phyloP scores from a whole-genome alignment of 148 eudicot species.

The Rhododendron mucronatum region DNA sequence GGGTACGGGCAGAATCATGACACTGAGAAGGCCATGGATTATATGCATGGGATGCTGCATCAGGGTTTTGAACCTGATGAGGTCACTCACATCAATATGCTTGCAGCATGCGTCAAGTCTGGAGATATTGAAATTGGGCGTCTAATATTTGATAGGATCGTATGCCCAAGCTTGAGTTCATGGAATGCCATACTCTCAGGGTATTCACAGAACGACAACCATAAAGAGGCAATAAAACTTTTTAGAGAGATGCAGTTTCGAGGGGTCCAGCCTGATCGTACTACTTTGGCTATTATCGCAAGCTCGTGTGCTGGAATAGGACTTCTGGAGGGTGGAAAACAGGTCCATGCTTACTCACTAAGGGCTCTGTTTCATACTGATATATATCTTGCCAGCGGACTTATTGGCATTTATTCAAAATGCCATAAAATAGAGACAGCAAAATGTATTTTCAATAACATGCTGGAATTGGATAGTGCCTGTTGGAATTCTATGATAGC shows the following conservation, averaged over 20 bases:
- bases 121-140: constrained; percentile 43
- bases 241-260: constrained; percentile 68
- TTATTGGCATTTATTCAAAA: constrained; percentile 63
- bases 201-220: constrained; percentile 49
- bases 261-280: constrained; percentile 50
- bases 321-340: constrained; percentile 54
- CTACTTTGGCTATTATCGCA: constrained; percentile 59
- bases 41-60: constrained; percentile 45
- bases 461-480: constrained; percentile 49
- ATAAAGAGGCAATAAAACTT: constrained; percentile 48
- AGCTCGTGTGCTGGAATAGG: constrained; percentile 58
- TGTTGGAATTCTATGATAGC: constrained; percentile 81
- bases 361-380: constrained; percentile 35
- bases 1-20: constrained; percentile 25
- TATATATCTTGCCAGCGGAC: constrained; percentile 65
- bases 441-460: constrained; percentile 37
- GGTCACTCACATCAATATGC: constrained; percentile 56
- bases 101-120: constrained; percentile 46
- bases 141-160: constrained; percentile 51
- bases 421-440: constrained; percentile 45
- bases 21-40: constrained; percentile 46
- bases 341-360: constrained; percentile 55
- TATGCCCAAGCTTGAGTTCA: constrained; percentile 56
- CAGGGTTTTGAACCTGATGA: constrained; percentile 66
- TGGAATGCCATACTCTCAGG: constrained; percentile 82